phyloP scores from a whole-genome alignment of 139 green algal genomes.

The Ettlia oleoabundans region DNA sequence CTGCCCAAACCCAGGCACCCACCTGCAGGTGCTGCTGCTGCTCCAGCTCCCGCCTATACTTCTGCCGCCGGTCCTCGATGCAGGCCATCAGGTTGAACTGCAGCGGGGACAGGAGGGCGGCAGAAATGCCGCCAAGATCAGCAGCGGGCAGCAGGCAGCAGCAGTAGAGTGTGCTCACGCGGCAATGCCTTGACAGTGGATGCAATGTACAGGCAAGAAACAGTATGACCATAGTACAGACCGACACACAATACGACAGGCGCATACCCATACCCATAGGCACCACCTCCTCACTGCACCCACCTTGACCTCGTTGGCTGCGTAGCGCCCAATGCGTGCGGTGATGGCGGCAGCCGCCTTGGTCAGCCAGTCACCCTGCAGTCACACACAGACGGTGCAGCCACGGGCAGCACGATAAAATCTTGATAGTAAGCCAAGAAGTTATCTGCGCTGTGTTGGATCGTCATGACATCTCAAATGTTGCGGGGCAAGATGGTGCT shows the following conservation, averaged over 20 bases:
- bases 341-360: conserved; percentile 53
- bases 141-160: background rate
- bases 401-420: too few relatives aligned
- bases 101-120: background rate
- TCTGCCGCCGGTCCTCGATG: conserved; percentile 64
- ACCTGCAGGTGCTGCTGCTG: conserved; percentile 39
- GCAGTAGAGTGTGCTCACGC: too few relatives aligned
- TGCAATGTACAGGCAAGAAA: too few relatives aligned
- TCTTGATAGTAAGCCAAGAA: too few relatives aligned
- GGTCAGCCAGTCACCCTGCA: conserved; percentile 82
- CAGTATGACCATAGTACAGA: too few relatives aligned
- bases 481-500: too few relatives aligned
- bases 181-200: too few relatives aligned
- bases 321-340: conserved; percentile 88
- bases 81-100: conserved; percentile 98
- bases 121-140: background rate
- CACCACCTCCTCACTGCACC: background rate
- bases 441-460: too few relatives aligned
- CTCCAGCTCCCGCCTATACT: conserved; percentile 10
- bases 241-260: background rate
- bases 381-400: too few relatives aligned
- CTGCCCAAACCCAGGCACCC: too few relatives aligned
- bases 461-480: too few relatives aligned
- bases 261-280: background rate
- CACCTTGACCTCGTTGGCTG: conserved; percentile 83